phyloP scores from a whole-genome alignment of 2,329 filamentous ascomycete genomes.

The Penicillium sp. region DNA sequence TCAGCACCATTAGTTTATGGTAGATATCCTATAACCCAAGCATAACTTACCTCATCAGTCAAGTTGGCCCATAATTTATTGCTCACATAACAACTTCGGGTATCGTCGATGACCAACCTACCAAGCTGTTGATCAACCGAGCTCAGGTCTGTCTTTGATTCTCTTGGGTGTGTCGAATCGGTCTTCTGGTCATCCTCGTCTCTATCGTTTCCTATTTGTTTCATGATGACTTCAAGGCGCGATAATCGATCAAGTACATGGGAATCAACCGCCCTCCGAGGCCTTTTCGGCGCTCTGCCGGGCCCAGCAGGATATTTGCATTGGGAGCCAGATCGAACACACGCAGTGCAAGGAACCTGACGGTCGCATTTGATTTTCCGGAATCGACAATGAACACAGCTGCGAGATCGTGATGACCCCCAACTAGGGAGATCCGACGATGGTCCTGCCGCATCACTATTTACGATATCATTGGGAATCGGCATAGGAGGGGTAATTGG shows the following conservation, averaged over 20 bases:
- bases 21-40: constrained; percentile 11
- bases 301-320: constrained; percentile 39
- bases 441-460: background rate
- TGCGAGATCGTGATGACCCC: background rate
- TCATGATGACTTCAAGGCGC: constrained; percentile 61
- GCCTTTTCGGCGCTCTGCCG: constrained; percentile 26
- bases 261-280: constrained; percentile 12
- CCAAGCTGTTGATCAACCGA: constrained; percentile 55
- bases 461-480: background rate
- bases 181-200: background rate
- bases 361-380: constrained; percentile 52
- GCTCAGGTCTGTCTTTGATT: background rate
- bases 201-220: background rate
- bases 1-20: background rate
- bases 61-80: constrained; percentile 65
- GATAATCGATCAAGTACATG: constrained; percentile 57
- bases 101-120: constrained; percentile 62
- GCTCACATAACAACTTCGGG: constrained; percentile 64
- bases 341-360: constrained; percentile 49
- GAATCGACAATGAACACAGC: constrained; percentile 41
- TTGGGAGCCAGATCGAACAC: constrained; percentile 39
- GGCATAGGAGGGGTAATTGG: background rate
- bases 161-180: background rate
- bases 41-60: constrained; percentile 36
- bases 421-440: background rate